Base-by-base conservation (phyloP, 2,329 filamentous ascomycete species). In the Alternaria burnsii region DNA sequence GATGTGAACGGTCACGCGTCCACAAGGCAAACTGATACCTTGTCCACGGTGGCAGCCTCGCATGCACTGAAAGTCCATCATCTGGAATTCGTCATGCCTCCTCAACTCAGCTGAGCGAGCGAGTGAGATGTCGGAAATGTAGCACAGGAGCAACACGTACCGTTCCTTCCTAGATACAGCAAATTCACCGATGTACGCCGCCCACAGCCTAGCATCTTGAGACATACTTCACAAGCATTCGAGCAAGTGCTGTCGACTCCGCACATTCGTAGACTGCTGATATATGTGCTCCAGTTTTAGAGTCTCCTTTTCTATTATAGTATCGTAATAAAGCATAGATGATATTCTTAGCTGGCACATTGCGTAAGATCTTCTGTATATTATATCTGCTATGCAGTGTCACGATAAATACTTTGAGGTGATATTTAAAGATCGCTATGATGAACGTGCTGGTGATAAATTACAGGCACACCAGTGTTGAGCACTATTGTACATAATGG, bases 41-140 rank as follows among this genome's bases (percentile, higher is more conserved):
- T 55, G 30, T 51, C 62, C 48, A 48, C 57, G 48, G 52, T 59
- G 55, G 48, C 50, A 52, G 44, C 41, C 32, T 57, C 36, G 44
- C 46, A 20, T 11, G 24, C 50, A 48, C n/a, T 14, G 32, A 54
- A 36, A n/a, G 11, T 32, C 32, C 20, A 24, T 18, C 20, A 20
- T 7, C 2, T 34, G 32, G 16, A 18, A 8, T 1, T 26, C 20
- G 32, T 50, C 20, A 36, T 50, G 5, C 20, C 3, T 11, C 8
- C 10, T 41, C 38, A 10, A 40, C 3, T 18, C 10, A 18, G 3
- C 9, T 40, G 38, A 40, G 38, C 38, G 38, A 41, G 38, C 8
- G 2, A 41, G 38, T 16, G 11, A 20, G 38, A 20, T 4, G 3
- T 10, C 1, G 18, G 4, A 41, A 12, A 20, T 11, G 38, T 20